Base-by-base conservation (phyloP, 2,329 filamentous ascomycete genomes). In the Pseudophaeomoniella oleicola region DNA sequence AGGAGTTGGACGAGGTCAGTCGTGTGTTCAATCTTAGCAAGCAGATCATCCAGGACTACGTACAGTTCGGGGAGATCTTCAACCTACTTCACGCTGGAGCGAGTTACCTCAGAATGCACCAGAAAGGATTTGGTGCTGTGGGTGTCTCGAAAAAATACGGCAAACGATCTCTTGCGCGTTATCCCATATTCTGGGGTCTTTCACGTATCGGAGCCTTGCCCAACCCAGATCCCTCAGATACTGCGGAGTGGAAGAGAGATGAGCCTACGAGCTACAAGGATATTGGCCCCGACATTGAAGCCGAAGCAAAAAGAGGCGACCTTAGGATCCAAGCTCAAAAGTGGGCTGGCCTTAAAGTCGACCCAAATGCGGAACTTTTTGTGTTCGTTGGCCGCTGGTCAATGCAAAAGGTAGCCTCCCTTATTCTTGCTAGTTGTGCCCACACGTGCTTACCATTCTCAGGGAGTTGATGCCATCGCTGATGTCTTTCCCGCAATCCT, bases 351-450 rank as follows among this genome's bases (percentile, higher is more conserved):
- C 57, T 74, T 1, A 59, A 70, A 4, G 56, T 68, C 35, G 60
- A 71, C 44, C 64, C 67, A 5, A 59, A 67, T 15, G 69, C 71
- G 2, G 68, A 74, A 36, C 57, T 74, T 2, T 71, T 74, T 43
- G 70, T 74, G 13, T 74, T 74, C 45, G 70, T 74, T 15, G 70
- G 70, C 36, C 64, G 70, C 31, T 74, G 70, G 71, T 69, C 64
- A 15, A 63, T 69, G 55, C 70, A 74, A 45, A 74, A 74, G 51
- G 22, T 27, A n/a, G n/a, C 9, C 22, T 70, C 69, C 42, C 6
- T 27, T 27, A 9, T 27, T n/a, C n/a, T n/a, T n/a, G n/a, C n/a
- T n/a, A n/a, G n/a, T n/a, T n/a, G n/a, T n/a, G n/a, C n/a, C n/a
- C n/a, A n/a, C n/a, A n/a, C n/a, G n/a, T n/a, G n/a, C n/a, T n/a